Evolutionary conservation across 2,329 filamentous ascomycete genomes (phyloP).

Genomic region (Cordyceps pruinosa): DNA sequence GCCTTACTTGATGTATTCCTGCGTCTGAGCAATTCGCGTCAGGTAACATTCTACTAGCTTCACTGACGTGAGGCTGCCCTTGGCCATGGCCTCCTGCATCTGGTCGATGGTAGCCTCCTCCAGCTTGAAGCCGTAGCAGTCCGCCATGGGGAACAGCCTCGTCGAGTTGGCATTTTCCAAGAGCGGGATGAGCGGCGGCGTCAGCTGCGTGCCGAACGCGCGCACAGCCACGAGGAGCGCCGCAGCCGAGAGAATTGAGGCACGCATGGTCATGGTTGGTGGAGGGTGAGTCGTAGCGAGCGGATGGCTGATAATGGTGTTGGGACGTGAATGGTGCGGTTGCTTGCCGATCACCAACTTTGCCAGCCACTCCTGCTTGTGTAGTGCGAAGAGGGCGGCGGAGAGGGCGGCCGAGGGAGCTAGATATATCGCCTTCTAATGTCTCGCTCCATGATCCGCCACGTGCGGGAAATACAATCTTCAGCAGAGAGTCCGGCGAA

Average conservation of each 20-base stretch:
- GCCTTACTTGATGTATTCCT: slow-evolving; percentile 56
- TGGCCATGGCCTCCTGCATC: slow-evolving; percentile 51
- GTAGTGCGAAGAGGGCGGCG: neutral
- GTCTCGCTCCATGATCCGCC: neutral
- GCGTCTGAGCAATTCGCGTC: slow-evolving; percentile 52
- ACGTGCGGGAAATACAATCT: neutral
- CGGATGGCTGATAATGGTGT: neutral
- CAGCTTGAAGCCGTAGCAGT: slow-evolving; percentile 52
- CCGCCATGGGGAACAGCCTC: slow-evolving; percentile 53
- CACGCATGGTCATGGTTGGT: slow-evolving; percentile 1
- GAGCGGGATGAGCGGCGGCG: slow-evolving; percentile 28
- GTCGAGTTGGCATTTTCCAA: slow-evolving; percentile 30
- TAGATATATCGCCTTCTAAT: neutral
- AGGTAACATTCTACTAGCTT: slow-evolving; percentile 58
- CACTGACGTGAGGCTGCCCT: slow-evolving; percentile 48
- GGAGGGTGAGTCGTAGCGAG: neutral
- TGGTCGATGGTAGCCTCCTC: slow-evolving; percentile 66
- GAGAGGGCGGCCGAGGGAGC: too few relatives aligned
- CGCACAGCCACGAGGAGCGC: slow-evolving; percentile 2
- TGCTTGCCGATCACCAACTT: neutral
- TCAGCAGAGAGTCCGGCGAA: neutral
- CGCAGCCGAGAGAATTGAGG: neutral
- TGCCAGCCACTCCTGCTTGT: neutral
- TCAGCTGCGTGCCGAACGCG: slow-evolving; percentile 13
- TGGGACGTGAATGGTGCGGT: too few relatives aligned